Evolutionary conservation across 2,329 filamentous ascomycete genomes (phyloP).

Genomic region (Hymenoscyphus fructigenus): DNA sequence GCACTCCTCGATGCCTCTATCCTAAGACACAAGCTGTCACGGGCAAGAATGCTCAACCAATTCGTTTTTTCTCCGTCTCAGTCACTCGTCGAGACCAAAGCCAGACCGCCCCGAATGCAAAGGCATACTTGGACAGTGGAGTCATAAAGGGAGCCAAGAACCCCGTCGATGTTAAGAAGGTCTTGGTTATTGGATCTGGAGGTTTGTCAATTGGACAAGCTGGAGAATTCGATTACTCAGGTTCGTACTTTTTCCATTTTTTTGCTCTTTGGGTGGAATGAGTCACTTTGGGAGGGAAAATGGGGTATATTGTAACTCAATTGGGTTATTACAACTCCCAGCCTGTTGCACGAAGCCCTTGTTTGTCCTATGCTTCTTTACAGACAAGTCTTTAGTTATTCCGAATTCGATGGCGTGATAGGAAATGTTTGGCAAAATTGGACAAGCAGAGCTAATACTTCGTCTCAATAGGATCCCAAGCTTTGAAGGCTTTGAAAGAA

Average conservation of each 20-base stretch:
- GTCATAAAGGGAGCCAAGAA: conserved; percentile 75
- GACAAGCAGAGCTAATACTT: conserved; percentile 20
- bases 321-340: neutral
- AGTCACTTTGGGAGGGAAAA: conserved; percentile 23
- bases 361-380: neutral
- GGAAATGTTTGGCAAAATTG: neutral
- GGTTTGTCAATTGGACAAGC: conserved; percentile 96
- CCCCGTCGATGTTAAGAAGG: conserved; percentile 90
- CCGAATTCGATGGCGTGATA: neutral
- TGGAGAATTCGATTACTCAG: conserved; percentile 98
- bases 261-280: conserved; percentile 18
- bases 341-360: neutral
- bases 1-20: conserved; percentile 27
- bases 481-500: conserved; percentile 94
- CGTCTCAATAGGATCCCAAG: conserved; percentile 73
- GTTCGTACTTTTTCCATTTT: conserved; percentile 46
- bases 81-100: conserved; percentile 36
- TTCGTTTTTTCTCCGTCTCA: conserved; percentile 36
- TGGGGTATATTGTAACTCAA: neutral
- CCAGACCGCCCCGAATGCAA: conserved; percentile 74
- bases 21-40: conserved; percentile 25
- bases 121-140: conserved; percentile 87
- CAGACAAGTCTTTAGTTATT: neutral
- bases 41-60: conserved; percentile 29
- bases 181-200: conserved; percentile 92